Base-by-base conservation (phyloP, 2,329 filamentous ascomycete genomes). In the Colletotrichum euphorbiae region DNA sequence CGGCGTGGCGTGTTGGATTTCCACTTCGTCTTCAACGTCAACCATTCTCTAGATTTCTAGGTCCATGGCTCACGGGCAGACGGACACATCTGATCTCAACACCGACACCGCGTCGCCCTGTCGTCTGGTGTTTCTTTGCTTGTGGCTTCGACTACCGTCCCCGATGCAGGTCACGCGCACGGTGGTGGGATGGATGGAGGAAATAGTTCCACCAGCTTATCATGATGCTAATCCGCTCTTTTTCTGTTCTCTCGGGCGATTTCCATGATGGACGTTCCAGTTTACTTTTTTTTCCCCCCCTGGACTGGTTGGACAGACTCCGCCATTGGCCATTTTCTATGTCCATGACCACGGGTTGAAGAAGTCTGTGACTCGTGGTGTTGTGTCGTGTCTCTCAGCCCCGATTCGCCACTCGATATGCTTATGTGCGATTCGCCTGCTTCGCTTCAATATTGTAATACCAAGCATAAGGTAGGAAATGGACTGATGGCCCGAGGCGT, bases 111-210 rank as follows among this genome's bases (percentile, higher is more conserved):
- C 42, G 28, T 61, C n/a, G 51, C 51, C 51, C 51, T 64, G 64
- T 58, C 64, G 64, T 64, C 64, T 57, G 64, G 62, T 63, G 51
- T 43, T 51, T 40, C 31, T 28, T 40, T 38, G n/a, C 11, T n/a
- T 13, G 33, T 36, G 46, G 57, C 57, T 38, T 42, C 52, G 59
- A 46, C 45, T 24, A n/a, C 38, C 36, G 40, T n/a, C 11, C 33
- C 3, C 31, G 36, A 28, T 50, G 17, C 24, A 28, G 28, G 33
- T 17, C 28, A 24, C 33, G 40, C 31, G n/a, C n/a, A n/a, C n/a
- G n/a, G n/a, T 17, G 40, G 40, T 21, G 15, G n/a, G 17, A 62
- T 51, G 43, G 42, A 28, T n/a, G 9, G 8, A 19, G 12, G 51
- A 40, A 54, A 28, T 28, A 5, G 24, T 28, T 28, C 5, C 24